Percentiles rank a stretch among this genome's conserved stretches.
Conservation (phyloP, 306 rosid genomes). For the Castanea sativa region DNA sequence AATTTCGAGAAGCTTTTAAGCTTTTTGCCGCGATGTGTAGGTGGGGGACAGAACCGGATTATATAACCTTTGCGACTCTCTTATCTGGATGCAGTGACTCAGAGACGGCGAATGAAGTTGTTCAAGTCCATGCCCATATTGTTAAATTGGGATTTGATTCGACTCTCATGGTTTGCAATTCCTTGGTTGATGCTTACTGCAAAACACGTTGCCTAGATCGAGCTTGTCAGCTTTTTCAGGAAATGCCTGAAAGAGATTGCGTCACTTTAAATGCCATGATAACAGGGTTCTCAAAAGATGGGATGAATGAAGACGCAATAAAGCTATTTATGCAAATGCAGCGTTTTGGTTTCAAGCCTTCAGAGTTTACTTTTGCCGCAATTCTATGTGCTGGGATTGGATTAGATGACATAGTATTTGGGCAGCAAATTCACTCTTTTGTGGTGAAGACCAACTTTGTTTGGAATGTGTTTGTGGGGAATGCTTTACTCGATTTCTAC, state of each 20-base stretch:
- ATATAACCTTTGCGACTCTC: slow-evolving; percentile 70
- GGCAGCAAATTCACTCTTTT: slow-evolving; percentile 66
- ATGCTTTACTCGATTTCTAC: slow-evolving; percentile 88
- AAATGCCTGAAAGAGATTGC: slow-evolving; percentile 55
- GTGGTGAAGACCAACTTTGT: slow-evolving; percentile 61
- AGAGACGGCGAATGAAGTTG: slow-evolving; percentile 43
- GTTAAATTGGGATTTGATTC: slow-evolving; percentile 59
- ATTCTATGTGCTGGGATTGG: slow-evolving; percentile 58
- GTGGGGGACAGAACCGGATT: slow-evolving; percentile 55
- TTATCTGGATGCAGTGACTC: slow-evolving; percentile 64
- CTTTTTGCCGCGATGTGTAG: slow-evolving; percentile 65
- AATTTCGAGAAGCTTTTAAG: slow-evolving; percentile 49
- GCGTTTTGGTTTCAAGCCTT: slow-evolving; percentile 49
- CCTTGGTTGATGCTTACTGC: slow-evolving; percentile 81
- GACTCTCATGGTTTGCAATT: slow-evolving; percentile 70
- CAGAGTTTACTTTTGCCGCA: slow-evolving; percentile 85
- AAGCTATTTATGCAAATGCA: slow-evolving; percentile 64
- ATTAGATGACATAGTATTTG: slow-evolving; percentile 56
- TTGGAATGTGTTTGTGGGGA: slow-evolving; percentile 81
- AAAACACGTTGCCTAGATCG: slow-evolving; percentile 48
- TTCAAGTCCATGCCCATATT: slow-evolving; percentile 63
- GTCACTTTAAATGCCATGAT: slow-evolving; percentile 78
- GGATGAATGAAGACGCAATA: slow-evolving; percentile 57
- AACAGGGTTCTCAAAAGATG: slow-evolving; percentile 70
- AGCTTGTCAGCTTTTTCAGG: slow-evolving; percentile 53